Percentiles rank a stretch among this genome's conserved stretches.
Conservation (phyloP, 148 eudicot genomes). For the Arctostaphylos glauca region DNA sequence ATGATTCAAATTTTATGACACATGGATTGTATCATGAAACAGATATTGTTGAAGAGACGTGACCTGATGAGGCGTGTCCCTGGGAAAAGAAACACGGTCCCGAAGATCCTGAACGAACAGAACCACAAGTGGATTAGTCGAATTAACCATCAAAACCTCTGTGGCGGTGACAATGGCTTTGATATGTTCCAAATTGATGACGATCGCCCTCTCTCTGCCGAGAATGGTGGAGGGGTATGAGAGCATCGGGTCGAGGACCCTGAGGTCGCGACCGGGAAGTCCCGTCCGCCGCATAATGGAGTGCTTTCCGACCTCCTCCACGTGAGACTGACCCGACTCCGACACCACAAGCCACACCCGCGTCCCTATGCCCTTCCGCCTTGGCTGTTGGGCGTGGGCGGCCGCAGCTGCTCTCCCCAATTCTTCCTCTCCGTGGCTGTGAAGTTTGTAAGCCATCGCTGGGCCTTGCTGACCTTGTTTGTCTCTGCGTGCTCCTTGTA, state of each 20-base stretch:
- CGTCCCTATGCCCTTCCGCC: slow-evolving; percentile 37
- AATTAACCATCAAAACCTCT: slow-evolving; percentile 46
- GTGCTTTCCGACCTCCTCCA: slow-evolving; percentile 43
- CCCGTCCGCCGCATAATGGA: slow-evolving; percentile 61
- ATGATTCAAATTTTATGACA: too few relatives aligned
- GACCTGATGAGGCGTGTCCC: slow-evolving; percentile 7
- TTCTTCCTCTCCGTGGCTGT: slow-evolving; percentile 13
- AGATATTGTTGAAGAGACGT: neutral
- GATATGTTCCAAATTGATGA: slow-evolving; percentile 57
- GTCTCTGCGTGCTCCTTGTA: too few relatives aligned
- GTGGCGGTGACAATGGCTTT: slow-evolving; percentile 58
- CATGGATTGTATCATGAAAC: too few relatives aligned
- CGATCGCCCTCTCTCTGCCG: slow-evolving; percentile 61
- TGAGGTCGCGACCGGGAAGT: slow-evolving; percentile 52
- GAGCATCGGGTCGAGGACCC: slow-evolving; percentile 46
- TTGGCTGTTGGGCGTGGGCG: slow-evolving; percentile 19
- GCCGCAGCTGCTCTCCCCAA: slow-evolving; percentile 12
- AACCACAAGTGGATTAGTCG: slow-evolving; percentile 42
- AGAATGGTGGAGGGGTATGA: slow-evolving; percentile 56
- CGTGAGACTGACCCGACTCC: slow-evolving; percentile 32
- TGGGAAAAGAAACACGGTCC: slow-evolving; percentile 25
- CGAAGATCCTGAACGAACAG: slow-evolving; percentile 42
- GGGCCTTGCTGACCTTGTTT: neutral
- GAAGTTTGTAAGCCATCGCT: slow-evolving; percentile 13
- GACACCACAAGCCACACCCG: slow-evolving; percentile 44